Evolutionary conservation across 148 eudicot genomes (phyloP).

Genomic region (Vaccinium corymbosum): DNA sequence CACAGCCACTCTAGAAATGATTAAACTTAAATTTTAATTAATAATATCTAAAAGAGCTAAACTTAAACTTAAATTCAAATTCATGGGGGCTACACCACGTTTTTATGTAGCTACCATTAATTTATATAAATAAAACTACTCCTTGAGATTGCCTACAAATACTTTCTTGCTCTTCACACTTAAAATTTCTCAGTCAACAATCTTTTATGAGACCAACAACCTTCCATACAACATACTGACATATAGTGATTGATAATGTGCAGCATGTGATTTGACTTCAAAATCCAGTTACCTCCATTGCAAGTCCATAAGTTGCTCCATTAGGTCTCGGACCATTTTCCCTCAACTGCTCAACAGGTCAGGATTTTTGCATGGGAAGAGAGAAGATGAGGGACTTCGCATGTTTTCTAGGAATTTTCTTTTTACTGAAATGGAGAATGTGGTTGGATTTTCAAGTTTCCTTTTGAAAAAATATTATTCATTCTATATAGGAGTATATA

Average conservation of each 20-base stretch:
- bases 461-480: too few relatives aligned
- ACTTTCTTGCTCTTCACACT: neutral
- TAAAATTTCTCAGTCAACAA: neutral
- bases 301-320: conserved; percentile 93
- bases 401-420: too few relatives aligned
- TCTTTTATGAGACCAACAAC: neutral
- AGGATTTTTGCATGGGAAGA: too few relatives aligned
- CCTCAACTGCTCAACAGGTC: conserved; percentile 55
- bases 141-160: neutral
- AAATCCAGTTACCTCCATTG: conserved; percentile 77
- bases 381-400: too few relatives aligned
- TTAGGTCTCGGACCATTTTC: conserved; percentile 60
- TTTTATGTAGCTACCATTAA: neutral
- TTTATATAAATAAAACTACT: neutral
- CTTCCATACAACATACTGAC: neutral
- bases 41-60: too few relatives aligned
- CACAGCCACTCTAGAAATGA: too few relatives aligned
- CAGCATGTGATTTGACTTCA: neutral
- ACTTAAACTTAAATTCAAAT: too few relatives aligned
- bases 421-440: too few relatives aligned
- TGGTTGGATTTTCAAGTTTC: too few relatives aligned
- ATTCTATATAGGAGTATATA: too few relatives aligned
- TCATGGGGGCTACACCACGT: neutral
- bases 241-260: neutral
- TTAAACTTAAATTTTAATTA: too few relatives aligned